A percentile compares a stretch with the other conserved stretches of the same genome.
Evolutionary conservation across 1,284 basidiomycete species (phyloP).

Genomic region (Ceratobasidium theobromae): DNA sequence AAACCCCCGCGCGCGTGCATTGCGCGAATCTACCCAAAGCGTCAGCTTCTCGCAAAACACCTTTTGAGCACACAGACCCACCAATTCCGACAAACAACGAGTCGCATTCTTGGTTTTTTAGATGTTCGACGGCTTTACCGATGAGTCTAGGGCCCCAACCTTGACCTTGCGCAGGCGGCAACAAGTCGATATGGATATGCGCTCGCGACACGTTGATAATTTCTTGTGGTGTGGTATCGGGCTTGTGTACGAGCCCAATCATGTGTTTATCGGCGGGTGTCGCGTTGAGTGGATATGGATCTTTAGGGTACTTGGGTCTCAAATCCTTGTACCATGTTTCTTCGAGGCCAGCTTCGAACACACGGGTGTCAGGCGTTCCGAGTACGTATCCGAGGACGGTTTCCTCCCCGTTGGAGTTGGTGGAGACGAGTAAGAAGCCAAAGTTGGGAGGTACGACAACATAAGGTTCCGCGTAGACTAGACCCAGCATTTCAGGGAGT

Average conservation of each 20-base stretch:
- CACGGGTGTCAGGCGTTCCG: constrained; percentile 60
- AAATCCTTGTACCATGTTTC: constrained; percentile 61
- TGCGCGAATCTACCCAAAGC: constrained; percentile 1
- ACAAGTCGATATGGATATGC: constrained; percentile 67
- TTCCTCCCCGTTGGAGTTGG: constrained; percentile 33
- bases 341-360: constrained; percentile 54
- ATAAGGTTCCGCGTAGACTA: constrained; percentile 72
- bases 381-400: constrained; percentile 54
- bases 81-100: constrained; percentile 22
- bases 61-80: not conserved
- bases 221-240: constrained; percentile 43
- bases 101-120: constrained; percentile 40
- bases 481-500: constrained; percentile 62
- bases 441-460: constrained; percentile 62
- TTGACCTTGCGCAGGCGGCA: constrained; percentile 57
- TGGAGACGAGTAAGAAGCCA: constrained; percentile 60
- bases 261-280: constrained; percentile 43
- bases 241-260: constrained; percentile 45
- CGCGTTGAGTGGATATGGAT: constrained; percentile 25
- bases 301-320: constrained; percentile 51
- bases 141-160: constrained; percentile 67
- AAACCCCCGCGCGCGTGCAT: constrained; percentile 7
- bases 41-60: no score
- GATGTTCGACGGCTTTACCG: constrained; percentile 51
- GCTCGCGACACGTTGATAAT: constrained; percentile 54